Evolutionary conservation across 2,329 filamentous ascomycete species (phyloP).

Genomic region (Alternaria metachromatica): DNA sequence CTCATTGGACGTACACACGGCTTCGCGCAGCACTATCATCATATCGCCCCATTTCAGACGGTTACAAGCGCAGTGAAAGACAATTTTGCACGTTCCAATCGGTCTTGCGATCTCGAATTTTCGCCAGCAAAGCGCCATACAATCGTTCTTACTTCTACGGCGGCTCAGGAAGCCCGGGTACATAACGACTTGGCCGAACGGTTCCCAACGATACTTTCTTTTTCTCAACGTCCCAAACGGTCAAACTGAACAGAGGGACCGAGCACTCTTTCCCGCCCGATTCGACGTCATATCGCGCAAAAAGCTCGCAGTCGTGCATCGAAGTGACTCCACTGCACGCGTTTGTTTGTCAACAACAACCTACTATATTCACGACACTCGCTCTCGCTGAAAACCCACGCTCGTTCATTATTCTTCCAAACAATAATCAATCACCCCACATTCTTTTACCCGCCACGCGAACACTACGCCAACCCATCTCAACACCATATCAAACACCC

Average conservation of each 20-base stretch:
- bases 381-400: neutral
- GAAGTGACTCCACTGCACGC: neutral
- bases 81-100: neutral
- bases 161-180: neutral
- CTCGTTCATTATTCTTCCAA: neutral
- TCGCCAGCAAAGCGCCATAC: neutral
- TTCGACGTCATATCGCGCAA: neutral
- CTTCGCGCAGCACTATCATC: constrained; percentile 6
- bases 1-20: constrained; percentile 10
- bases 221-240: neutral
- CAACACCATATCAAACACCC: neutral
- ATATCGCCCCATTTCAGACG: constrained; percentile 6
- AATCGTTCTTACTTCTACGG: neutral
- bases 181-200: neutral
- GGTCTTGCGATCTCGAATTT: neutral
- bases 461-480: neutral
- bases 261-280: neutral
- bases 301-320: neutral
- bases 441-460: neutral
- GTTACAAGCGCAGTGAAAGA: constrained; percentile 13
- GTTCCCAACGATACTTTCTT: neutral
- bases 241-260: neutral
- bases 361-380: neutral
- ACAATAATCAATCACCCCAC: neutral
- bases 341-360: constrained; percentile 19